Base-by-base conservation (phyloP, 805 yeast genomes). In the Wickerhamiella sorbophila region DNA sequence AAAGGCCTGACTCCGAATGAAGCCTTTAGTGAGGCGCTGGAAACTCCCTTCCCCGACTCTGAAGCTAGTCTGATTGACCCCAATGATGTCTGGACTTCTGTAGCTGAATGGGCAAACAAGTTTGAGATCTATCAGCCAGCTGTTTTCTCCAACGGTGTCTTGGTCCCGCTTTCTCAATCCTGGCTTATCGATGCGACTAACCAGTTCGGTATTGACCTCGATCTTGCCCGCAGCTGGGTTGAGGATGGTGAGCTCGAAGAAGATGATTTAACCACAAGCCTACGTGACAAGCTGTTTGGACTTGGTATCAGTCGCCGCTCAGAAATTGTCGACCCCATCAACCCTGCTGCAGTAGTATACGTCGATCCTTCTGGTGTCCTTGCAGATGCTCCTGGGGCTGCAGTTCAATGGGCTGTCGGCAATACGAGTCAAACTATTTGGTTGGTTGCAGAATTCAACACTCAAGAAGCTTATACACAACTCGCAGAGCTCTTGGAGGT, bases 121-220 rank as follows among this genome's bases (percentile, higher is more conserved):
- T 51, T 64, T 36, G 61, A 58, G 1, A 63, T 75, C 29, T 51
- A 52, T 0, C 54, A 57, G 1, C 77, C 88, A 0, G 57, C 71
- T 0, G 61, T 84, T 3, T 67, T 85, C 39, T 72, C 75, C 22
- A 81, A 88, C 57, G 97, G 97, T 35, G 46, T 45, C 4, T 33
- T 45, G 1, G 22, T 48, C 3, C 39, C 48, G 2, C 4, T 32
- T 9, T 40, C 32, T n/a, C 40, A 40, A 17, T 31, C 27, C n/a
- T 58, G 63, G 64, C 44, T 50, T 9, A 50, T 48, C 24, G 36
- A 37, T n/a, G 52, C 51, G 5, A 44, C 51, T 36, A 26, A 31
- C 8, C 38, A 48, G 16, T 49, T 54, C 77, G 15, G 60, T 63
- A 19, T 65, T 62, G 97, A 87, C 60, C 66, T 62, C 4, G 50